Base-by-base conservation (phyloP, 1,284 basidiomycete genomes). In the Papiliotrema flavescens region DNA sequence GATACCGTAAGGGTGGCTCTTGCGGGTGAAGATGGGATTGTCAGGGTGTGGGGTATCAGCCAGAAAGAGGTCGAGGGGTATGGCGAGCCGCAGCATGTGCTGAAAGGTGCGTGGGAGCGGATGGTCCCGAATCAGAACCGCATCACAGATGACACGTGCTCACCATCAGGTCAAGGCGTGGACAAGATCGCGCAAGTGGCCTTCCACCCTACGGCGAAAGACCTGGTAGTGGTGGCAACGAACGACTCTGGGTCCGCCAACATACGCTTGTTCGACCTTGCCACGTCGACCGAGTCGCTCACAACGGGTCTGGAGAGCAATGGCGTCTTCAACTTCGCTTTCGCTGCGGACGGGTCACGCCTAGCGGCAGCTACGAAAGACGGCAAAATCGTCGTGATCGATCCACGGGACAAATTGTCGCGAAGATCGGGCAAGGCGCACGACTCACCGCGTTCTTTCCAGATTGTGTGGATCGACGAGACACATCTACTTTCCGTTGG, bases 291-390 rank as follows among this genome's bases (percentile, higher is more conserved):
- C 26, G 60, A 70, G 51, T 54, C 34, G 0, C 56, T 60, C 19
- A 24, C 49, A 4, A 59, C 63, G 22, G 42, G 46, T 9, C 39
- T 61, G 22, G 48, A 49, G 13, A 20, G 24, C n/a, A 48, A 43
- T 41, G 66, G 61, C 36, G 60, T 57, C 19, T 75, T 69, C 54
- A 76, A 75, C 34, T 63, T 74, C 13, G 60, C 69, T 0, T 77
- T 78, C 69, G 72, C 68, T 6, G 67, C 69, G 0, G 54, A 67
- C 6, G 79, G 79, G 0, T 52, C 57, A 17, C 60, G 62, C 3
- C 53, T 80, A 5, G 80, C 79, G 0, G 47, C 79, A n/a, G 70
- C 78, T 0, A 71, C 74, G 14, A 80, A 80, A 56, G 71, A 78
- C 59, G 70, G 73, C 34, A 63, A 64, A 26, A 49, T 80, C 2